phyloP scores from a whole-genome alignment of 768 basidiomycete species.

The Xerocomus spinulosus region DNA sequence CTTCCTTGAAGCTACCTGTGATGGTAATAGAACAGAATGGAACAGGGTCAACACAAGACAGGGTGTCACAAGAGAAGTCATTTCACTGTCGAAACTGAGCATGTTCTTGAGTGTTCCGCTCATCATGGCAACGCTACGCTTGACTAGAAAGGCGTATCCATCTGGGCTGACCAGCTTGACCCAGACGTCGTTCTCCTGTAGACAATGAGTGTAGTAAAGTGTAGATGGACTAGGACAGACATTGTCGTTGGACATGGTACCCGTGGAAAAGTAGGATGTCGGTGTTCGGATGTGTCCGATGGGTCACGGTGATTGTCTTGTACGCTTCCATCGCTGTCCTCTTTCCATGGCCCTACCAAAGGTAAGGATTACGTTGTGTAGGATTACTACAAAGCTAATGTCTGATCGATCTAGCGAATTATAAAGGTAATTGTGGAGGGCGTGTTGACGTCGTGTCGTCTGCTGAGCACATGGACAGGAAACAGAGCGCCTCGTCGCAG shows the following conservation, averaged over 20 bases:
- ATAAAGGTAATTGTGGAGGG: conserved; percentile 40
- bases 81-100: conserved; percentile 64
- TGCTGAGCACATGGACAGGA: conserved; percentile 53
- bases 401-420: conserved; percentile 38
- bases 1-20: conserved; percentile 71
- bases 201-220: background rate
- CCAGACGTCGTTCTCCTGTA: conserved; percentile 49
- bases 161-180: conserved; percentile 73
- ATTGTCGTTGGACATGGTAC: background rate
- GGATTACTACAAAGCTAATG: conserved; percentile 1
- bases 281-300: conserved; percentile 13
- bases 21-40: conserved; percentile 6
- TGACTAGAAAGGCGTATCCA: conserved; percentile 77
- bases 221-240: background rate
- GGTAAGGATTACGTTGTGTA: conserved; percentile 16
- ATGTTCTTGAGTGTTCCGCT: conserved; percentile 83
- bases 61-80: conserved; percentile 20
- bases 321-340: conserved; percentile 9
- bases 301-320: conserved; percentile 2
- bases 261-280: conserved; percentile 20
- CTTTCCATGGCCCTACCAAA: conserved; percentile 34
- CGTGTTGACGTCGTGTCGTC: conserved; percentile 15
- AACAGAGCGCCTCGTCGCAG: conserved; percentile 93
- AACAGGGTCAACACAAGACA: conserved; percentile 13
- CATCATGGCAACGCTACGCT: conserved; percentile 64